Percentiles rank a stretch among this genome's conserved stretches.
Evolutionary conservation across 495 filamentous ascomycete species (phyloP).

Genomic region (Penicillium turbatum): DNA sequence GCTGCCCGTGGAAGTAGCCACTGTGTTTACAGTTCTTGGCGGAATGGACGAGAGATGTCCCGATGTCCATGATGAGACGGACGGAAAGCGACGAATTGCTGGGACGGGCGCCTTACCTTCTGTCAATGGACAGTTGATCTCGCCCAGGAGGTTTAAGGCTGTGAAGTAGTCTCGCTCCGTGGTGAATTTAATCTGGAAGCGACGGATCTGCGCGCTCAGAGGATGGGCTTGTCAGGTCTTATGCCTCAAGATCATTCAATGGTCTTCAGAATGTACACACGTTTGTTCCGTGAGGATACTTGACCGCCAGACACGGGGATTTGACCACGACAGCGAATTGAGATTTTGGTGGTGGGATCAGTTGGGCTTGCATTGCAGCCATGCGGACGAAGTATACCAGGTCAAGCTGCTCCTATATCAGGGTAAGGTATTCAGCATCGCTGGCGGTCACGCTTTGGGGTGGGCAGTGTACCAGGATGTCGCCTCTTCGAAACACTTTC

Average conservation of each 20-base stretch:
- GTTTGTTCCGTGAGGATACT: slow-evolving; percentile 28
- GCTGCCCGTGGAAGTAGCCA: slow-evolving; percentile 14
- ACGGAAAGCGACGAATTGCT: slow-evolving; percentile 19
- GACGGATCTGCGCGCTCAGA: slow-evolving; percentile 25
- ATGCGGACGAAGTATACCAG: slow-evolving; percentile 25
- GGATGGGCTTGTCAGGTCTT: background rate
- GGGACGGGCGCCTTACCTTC: slow-evolving; percentile 28
- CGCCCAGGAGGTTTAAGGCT: slow-evolving; percentile 34
- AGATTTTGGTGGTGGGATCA: slow-evolving; percentile 17
- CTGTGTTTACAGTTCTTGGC: background rate
- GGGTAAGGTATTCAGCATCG: background rate
- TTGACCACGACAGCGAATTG: slow-evolving; percentile 42
- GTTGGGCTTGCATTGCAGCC: slow-evolving; percentile 9
- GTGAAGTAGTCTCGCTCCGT: slow-evolving; percentile 37
- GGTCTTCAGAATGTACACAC: slow-evolving; percentile 9
- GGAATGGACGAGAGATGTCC: slow-evolving; percentile 8
- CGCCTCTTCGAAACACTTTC: slow-evolving; percentile 24
- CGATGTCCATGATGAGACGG: slow-evolving; percentile 29
- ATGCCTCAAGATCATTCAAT: background rate
- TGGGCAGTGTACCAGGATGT: slow-evolving; percentile 26
- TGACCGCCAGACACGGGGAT: slow-evolving; percentile 40
- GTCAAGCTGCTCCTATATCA: slow-evolving; percentile 35
- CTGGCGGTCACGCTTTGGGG: background rate
- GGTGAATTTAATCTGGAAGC: slow-evolving; percentile 44
- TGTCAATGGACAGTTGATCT: slow-evolving; percentile 39